Percentiles rank a stretch among this genome's conserved stretches.
Evolutionary conservation across 164 flowering plant species (phyloP).

Genomic region (Magnolia changhungtana): DNA sequence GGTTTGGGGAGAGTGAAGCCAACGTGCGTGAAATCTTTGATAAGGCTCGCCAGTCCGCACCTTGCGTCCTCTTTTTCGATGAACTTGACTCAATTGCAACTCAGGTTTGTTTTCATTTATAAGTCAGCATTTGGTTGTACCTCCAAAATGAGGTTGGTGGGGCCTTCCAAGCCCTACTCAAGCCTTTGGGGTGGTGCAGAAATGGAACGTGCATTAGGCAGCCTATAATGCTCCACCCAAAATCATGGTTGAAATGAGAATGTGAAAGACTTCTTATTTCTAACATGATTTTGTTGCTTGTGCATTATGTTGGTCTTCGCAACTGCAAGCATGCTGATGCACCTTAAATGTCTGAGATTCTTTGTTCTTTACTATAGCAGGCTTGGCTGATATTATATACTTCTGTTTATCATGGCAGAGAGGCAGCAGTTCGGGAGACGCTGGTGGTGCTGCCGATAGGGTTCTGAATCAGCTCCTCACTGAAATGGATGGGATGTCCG

Average conservation of each 20-base stretch:
- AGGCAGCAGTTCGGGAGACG: conserved; percentile 86
- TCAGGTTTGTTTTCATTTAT: conserved; percentile 41
- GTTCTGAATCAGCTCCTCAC: conserved; percentile 85
- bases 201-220: too few species aligned
- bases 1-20: conserved; percentile 96
- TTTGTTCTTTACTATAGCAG: neutral
- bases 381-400: neutral
- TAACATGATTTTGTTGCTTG: too few species aligned
- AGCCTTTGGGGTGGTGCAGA: neutral
- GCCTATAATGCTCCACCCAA: too few species aligned
- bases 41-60: conserved; percentile 89
- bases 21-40: conserved; percentile 86
- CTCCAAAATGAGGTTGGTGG: neutral
- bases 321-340: too few species aligned
- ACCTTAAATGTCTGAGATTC: too few species aligned
- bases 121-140: too few species aligned
- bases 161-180: neutral
- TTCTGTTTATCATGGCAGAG: conserved; percentile 42
- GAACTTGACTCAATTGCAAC: conserved; percentile 92
- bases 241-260: too few species aligned
- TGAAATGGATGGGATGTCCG: conserved; percentile 92
- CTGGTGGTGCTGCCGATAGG: conserved; percentile 90
- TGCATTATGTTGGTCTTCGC: too few species aligned
- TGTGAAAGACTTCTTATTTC: too few species aligned
- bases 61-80: conserved; percentile 86